Percentiles rank a stretch among this genome's conserved stretches.
phyloP scores from a whole-genome alignment of 2,329 filamentous ascomycete species.

The Intubia oerlemansii region DNA sequence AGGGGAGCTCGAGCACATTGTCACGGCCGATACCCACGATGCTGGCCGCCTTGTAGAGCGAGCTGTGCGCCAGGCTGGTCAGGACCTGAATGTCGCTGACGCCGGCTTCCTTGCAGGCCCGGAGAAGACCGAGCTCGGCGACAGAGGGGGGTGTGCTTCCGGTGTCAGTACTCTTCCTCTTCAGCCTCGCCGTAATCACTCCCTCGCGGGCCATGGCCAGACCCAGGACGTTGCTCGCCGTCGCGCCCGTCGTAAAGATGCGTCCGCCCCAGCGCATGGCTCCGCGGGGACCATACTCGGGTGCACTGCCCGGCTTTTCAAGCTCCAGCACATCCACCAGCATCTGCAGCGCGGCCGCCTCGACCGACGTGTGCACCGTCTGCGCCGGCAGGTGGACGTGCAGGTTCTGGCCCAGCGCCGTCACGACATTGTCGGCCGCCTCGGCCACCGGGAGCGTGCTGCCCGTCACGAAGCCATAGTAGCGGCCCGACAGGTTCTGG shows the following conservation, averaged over 20 bases:
- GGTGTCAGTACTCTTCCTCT: neutral
- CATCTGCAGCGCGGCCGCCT: constrained; percentile 49
- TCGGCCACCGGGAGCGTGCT: constrained; percentile 59
- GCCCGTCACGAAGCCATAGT: constrained; percentile 82
- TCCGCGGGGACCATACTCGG: neutral
- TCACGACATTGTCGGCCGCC: constrained; percentile 69
- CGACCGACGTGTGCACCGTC: constrained; percentile 54
- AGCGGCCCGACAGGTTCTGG: constrained; percentile 41
- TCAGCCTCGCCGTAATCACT: constrained; percentile 19
- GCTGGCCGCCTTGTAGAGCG: constrained; percentile 62
- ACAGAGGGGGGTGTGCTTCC: too few species aligned
- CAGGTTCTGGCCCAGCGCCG: constrained; percentile 63
- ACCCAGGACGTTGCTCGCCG: constrained; percentile 66
- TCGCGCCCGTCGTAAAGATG: constrained; percentile 39
- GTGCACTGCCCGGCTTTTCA: constrained; percentile 20
- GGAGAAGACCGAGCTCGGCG: constrained; percentile 47
- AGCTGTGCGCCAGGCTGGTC: constrained; percentile 68
- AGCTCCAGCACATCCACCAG: constrained; percentile 46
- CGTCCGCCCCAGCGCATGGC: constrained; percentile 34
- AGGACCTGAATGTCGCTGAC: constrained; percentile 53
- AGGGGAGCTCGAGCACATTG: constrained; percentile 39
- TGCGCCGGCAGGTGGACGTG: constrained; percentile 62
- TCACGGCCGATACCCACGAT: constrained; percentile 57
- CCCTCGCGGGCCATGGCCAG: constrained; percentile 44
- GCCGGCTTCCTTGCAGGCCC: constrained; percentile 41